A percentile compares a stretch with the other conserved stretches of the same genome.
Evolutionary conservation across 495 filamentous ascomycete genomes (phyloP).

Genomic region (Terfezia boudieri): DNA sequence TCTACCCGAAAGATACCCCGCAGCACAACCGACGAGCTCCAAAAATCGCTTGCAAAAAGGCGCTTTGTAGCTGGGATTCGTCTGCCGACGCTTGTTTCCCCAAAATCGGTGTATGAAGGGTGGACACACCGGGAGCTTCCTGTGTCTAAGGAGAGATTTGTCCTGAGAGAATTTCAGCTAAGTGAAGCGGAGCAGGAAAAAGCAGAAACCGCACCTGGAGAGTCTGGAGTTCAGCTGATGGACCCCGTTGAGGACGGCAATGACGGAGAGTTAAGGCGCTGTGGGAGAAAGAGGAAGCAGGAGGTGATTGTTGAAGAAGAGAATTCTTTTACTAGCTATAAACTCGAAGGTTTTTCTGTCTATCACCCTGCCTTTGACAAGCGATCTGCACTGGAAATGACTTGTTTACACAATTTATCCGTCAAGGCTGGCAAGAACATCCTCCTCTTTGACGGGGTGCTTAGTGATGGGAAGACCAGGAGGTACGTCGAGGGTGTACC

Average conservation of each 20-base stretch:
- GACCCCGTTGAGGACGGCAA: too few species aligned
- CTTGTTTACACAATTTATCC: conserved; percentile 29
- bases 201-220: not conserved
- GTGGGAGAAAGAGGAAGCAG: too few species aligned
- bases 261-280: too few species aligned
- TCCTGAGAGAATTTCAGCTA: not conserved
- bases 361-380: conserved; percentile 22
- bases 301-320: too few species aligned
- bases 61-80: not conserved
- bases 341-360: conserved; percentile 29
- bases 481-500: conserved; percentile 20
- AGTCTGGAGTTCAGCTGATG: too few species aligned
- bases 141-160: not conserved
- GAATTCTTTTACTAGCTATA: conserved; percentile 22
- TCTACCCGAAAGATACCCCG: too few species aligned
- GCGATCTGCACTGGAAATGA: conserved; percentile 25
- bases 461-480: conserved; percentile 23
- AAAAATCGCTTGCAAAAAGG: too few species aligned
- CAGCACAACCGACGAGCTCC: too few species aligned
- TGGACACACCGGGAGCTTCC: not conserved
- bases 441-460: conserved; percentile 37
- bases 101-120: not conserved
- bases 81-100: not conserved
- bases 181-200: not conserved
- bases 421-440: conserved; percentile 18